phyloP scores from a whole-genome alignment of 768 basidiomycete genomes.

The Tephrocybe sp. region DNA sequence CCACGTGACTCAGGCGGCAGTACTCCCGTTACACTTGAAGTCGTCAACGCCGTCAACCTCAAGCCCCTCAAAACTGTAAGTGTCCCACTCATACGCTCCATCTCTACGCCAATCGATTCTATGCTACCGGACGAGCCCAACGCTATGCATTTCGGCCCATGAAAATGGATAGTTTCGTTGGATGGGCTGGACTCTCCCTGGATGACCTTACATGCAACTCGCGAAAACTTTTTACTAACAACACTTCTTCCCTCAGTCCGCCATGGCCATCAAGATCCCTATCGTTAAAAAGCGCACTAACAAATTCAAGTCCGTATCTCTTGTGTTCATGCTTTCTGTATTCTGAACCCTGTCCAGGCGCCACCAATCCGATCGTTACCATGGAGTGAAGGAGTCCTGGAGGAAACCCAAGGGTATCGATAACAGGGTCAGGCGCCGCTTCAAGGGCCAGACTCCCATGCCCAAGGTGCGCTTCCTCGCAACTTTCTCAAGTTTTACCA shows the following conservation, averaged over 20 bases:
- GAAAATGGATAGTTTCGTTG: slow-evolving; percentile 5
- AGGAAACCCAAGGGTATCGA: slow-evolving; percentile 99
- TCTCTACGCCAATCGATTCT: slow-evolving; percentile 13
- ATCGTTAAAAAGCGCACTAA: slow-evolving; percentile 97
- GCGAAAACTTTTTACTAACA: slow-evolving; percentile 25
- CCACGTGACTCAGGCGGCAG: not conserved
- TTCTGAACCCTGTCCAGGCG: slow-evolving; percentile 52
- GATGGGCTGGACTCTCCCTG: slow-evolving; percentile 24
- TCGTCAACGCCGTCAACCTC: slow-evolving; percentile 45
- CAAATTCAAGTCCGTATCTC: slow-evolving; percentile 80
- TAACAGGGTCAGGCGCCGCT: slow-evolving; percentile 93
- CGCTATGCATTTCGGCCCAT: slow-evolving; percentile 6
- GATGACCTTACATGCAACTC: slow-evolving; percentile 30
- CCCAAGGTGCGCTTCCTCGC: slow-evolving; percentile 64
- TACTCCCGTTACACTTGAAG: slow-evolving; percentile 16
- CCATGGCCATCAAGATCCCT: slow-evolving; percentile 53
- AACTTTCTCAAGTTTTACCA: not conserved
- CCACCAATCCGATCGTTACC: slow-evolving; percentile 98
- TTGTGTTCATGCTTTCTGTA: slow-evolving; percentile 1
- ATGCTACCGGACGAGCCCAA: slow-evolving; percentile 13
- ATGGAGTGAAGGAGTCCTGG: slow-evolving; percentile 97
- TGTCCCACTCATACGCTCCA: slow-evolving; percentile 23
- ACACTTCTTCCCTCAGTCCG: slow-evolving; percentile 25
- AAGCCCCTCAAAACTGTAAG: slow-evolving; percentile 54
- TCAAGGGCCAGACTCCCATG: slow-evolving; percentile 96